Evolutionary conservation across 169 alveolate species (phyloP).

Genomic region (Plasmodium blacklocki): DNA sequence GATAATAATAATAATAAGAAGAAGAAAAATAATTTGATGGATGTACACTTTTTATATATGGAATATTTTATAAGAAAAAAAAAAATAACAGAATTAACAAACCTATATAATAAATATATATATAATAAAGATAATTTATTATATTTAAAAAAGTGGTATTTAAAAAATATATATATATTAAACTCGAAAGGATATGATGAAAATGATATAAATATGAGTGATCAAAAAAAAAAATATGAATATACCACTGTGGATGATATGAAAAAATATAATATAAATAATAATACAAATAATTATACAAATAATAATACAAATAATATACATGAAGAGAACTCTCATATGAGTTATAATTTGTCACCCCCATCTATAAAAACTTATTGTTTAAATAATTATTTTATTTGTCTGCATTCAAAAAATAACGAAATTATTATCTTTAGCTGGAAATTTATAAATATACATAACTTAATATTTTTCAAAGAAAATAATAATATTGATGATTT

Average conservation of each 20-base stretch:
- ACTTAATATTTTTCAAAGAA: slow-evolving; percentile 31
- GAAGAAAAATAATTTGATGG: background rate
- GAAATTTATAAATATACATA: slow-evolving; percentile 6
- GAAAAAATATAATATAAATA: background rate
- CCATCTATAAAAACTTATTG: background rate
- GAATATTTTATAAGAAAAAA: slow-evolving; percentile 53
- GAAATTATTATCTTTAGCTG: slow-evolving; percentile 17
- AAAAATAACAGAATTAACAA: background rate
- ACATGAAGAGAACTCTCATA: background rate
- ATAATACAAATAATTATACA: background rate
- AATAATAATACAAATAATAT: background rate
- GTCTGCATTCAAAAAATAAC: slow-evolving; percentile 1
- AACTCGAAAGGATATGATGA: background rate
- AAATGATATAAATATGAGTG: no score
- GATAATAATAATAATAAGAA: background rate
- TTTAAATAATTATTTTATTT: slow-evolving; percentile 29
- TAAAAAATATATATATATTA: slow-evolving; percentile 29
- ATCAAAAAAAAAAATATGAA: background rate
- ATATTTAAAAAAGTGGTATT: slow-evolving; percentile 12
- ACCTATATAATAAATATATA: slow-evolving; percentile 14
- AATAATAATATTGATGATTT: slow-evolving; percentile 12
- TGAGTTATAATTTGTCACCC: no score
- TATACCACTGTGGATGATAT: background rate
- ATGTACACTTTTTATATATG: slow-evolving; percentile 21
- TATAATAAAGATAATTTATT: slow-evolving; percentile 13